Percentiles rank a stretch among this genome's conserved stretches.
Evolutionary conservation across 2,329 filamentous ascomycete species (phyloP).

Genomic region (Huntiella moniliformis): DNA sequence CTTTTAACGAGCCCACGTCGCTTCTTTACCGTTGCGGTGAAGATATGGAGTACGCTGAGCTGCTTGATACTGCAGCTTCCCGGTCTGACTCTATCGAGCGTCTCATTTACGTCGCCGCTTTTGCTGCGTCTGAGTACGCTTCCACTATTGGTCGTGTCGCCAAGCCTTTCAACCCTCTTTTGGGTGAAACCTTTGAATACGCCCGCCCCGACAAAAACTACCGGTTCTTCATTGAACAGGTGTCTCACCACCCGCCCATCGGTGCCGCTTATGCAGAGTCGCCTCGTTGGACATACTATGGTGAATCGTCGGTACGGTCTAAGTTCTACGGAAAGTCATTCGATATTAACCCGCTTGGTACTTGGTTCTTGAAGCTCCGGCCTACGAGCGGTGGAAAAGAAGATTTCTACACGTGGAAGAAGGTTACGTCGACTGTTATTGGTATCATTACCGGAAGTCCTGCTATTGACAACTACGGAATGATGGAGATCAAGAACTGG

Average conservation of each 20-base stretch:
- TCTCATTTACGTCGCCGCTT: constrained; percentile 84
- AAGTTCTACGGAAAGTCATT: constrained; percentile 98
- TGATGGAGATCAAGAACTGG: constrained; percentile 96
- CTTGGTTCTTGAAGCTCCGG: constrained; percentile 82
- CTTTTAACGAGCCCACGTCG: constrained; percentile 96
- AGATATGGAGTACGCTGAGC: constrained; percentile 93
- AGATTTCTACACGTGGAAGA: constrained; percentile 97
- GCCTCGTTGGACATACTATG: constrained; percentile 91
- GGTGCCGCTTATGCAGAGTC: constrained; percentile 87
- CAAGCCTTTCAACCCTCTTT: constrained; percentile 91
- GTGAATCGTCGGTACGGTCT: constrained; percentile 84
- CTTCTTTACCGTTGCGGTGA: constrained; percentile 86
- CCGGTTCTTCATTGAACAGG: constrained; percentile 95
- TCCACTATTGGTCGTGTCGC: constrained; percentile 93
- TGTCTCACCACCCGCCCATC: constrained; percentile 90
- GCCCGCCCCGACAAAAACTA: constrained; percentile 91
- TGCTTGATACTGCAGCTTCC: constrained; percentile 75
- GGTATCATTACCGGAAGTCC: constrained; percentile 96
- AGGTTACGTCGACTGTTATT: constrained; percentile 92
- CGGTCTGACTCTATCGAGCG: constrained; percentile 75
- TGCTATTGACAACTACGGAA: constrained; percentile 91
- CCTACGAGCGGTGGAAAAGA: constrained; percentile 56
- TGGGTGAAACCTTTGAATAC: constrained; percentile 96
- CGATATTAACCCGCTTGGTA: constrained; percentile 88
- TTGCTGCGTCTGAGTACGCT: constrained; percentile 90